Percentiles rank a stretch among this genome's conserved stretches.
Conservation (phyloP, 108 stramenopile genomes). For the Aurantiochytrium sp. region DNA sequence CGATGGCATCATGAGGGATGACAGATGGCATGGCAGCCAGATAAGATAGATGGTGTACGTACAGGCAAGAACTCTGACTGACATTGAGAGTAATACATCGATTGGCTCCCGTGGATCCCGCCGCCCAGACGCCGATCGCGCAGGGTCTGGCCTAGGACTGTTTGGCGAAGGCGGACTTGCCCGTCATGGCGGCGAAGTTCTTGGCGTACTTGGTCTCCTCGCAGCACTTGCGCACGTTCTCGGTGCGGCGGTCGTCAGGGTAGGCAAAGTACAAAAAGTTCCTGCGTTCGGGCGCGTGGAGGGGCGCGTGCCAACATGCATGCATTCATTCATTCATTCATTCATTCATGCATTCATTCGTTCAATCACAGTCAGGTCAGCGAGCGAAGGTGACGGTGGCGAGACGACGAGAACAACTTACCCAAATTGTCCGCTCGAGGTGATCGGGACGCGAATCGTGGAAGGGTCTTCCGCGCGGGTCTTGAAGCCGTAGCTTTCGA, state of each 20-base stretch:
- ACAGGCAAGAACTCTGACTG: neutral
- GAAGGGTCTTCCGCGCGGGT: neutral
- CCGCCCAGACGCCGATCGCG: too few species aligned
- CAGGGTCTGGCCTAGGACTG: neutral
- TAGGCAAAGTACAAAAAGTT: neutral
- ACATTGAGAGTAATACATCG: neutral
- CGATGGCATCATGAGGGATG: too few species aligned
- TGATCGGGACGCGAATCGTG: neutral
- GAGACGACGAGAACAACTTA: neutral
- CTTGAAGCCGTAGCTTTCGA: neutral
- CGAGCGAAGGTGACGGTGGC: too few species aligned
- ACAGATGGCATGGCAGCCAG: too few species aligned
- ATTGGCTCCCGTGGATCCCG: too few species aligned
- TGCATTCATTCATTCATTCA: neutral
- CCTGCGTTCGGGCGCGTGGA: neutral
- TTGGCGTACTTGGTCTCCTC: slow-evolving; percentile 17
- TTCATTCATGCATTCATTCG: neutral
- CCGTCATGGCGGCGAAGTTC: neutral
- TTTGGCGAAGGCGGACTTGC: neutral
- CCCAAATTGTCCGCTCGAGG: neutral
- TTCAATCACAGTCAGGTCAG: too few species aligned
- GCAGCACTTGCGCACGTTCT: slow-evolving; percentile 12
- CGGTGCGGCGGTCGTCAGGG: slow-evolving; percentile 9
- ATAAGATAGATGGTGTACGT: too few species aligned
- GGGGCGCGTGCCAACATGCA: neutral